Evolutionary conservation across 306 rosid species (phyloP).

Genomic region (Vachellia collinsii): DNA sequence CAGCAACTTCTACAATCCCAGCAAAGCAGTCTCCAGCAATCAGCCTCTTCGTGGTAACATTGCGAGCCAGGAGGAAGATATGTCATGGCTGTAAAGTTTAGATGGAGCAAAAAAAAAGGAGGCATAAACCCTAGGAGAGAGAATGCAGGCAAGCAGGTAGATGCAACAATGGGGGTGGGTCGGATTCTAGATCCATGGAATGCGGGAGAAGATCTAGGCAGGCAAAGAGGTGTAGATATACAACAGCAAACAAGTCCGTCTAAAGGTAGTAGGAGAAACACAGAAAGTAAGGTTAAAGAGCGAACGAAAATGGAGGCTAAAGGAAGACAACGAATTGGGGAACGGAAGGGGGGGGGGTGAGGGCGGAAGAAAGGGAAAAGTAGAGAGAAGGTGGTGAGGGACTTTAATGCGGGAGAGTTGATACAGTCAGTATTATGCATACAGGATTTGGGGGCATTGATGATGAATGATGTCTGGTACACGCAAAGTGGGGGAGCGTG

Average conservation of each 20-base stretch:
- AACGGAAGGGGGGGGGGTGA: conserved; percentile 11
- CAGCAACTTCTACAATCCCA: conserved; percentile 22
- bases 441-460: conserved; percentile 39
- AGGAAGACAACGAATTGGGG: conserved; percentile 19
- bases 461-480: conserved; percentile 40
- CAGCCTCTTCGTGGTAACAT: conserved; percentile 31
- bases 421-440: conserved; percentile 27
- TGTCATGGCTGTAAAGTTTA: conserved; percentile 35
- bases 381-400: conserved; percentile 39
- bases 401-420: conserved; percentile 51
- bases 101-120: neutral
- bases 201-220: conserved; percentile 53
- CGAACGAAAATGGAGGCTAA: conserved; percentile 8
- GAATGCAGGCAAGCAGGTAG: conserved; percentile 14
- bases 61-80: conserved; percentile 22
- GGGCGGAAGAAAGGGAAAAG: conserved; percentile 11
- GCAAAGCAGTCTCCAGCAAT: conserved; percentile 38
- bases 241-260: neutral
- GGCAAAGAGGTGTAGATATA: neutral
- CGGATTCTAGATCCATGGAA: conserved; percentile 69
- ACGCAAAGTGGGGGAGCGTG: conserved; percentile 39
- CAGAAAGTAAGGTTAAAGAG: neutral
- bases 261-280: conserved; percentile 2
- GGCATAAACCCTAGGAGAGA: conserved; percentile 64
- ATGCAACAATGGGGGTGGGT: conserved; percentile 43